These are phyloP conservation scores for Logfia minima DNA, from an alignment of 129 eudicot genomes.

Conservation along the genomic window DNA sequence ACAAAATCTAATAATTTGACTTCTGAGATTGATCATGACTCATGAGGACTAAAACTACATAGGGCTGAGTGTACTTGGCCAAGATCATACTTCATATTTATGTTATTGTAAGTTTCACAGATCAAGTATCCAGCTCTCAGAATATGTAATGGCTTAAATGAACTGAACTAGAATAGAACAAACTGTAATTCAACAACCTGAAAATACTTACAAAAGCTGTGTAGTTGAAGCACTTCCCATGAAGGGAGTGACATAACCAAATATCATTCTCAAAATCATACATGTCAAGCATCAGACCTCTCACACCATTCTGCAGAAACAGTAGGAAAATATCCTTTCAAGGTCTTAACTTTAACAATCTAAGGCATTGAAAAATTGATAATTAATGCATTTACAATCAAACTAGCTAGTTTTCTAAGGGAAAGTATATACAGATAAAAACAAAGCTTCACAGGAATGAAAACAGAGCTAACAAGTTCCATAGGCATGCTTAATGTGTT, in stretches of 20 bases:
- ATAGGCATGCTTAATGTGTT: not conserved
- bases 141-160: slow-evolving; percentile 3
- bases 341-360: slow-evolving; percentile 6
- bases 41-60: not conserved
- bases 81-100: not conserved
- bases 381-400: not conserved
- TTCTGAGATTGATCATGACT: not conserved
- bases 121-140: not conserved
- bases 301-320: slow-evolving; percentile 67
- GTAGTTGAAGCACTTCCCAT: slow-evolving; percentile 64
- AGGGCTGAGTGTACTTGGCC: not conserved
- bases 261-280: slow-evolving; percentile 68
- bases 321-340: slow-evolving; percentile 12
- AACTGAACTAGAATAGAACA: slow-evolving; percentile 8
- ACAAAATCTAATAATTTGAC: not conserved
- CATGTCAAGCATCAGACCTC: slow-evolving; percentile 91
- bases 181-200: not conserved
- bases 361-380: not conserved
- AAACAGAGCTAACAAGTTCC: slow-evolving; percentile 15
- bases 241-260: slow-evolving; percentile 79
- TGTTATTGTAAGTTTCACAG: not conserved
- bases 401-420: slow-evolving; percentile 6
- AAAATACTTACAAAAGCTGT: slow-evolving; percentile 73
- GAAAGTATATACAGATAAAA: slow-evolving; percentile 6
- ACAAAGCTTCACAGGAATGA: not conserved